Evolutionary conservation across 345 rosid genomes (phyloP), one percentile per base, ranked within the genome.

Genomic region (Schrenkiella parvula): DNA sequence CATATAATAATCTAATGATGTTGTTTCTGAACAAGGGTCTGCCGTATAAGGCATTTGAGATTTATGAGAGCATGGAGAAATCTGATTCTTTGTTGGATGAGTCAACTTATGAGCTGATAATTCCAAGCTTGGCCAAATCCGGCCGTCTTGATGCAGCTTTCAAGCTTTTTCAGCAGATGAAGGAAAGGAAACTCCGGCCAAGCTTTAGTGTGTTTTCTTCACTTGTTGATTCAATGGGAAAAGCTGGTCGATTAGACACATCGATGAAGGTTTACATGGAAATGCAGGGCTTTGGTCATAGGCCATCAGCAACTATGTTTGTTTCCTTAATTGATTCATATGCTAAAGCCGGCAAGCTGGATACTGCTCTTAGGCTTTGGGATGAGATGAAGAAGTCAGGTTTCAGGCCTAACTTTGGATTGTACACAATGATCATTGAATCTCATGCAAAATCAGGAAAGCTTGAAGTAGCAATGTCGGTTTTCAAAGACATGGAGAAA

Each of bases 371-470:
- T 38, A 82, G 76, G 82, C 89, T 95, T 63, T 95, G 99, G 99
- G 92, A 87, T 72, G 98, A 88, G 82, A 95, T 90, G 97, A 95
- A 83, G 80, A 81, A 74, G 9, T 82, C 88, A 17, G 92, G 97
- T 26, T 88, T 87, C 64, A 86, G 93, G 77, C 98, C 99, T 6
- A 95, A 95, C 78, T 95, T 86, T 72, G 98, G 88, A 35, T 78
- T 95, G 68, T 90, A 87, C 77, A 88, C 99, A 0, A 39, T 86
- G 86, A 87, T 95, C 38, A 84, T 86, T 58, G 99, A 92, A 71
- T 87, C 99, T 66, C 98, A 89, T 77, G 98, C 97, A 3, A 92
- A 95, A 76, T 88, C 99, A 1, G 99, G 98, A 75, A 95, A 95
- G 83, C 99, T 92, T 28, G 96, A 95, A 71, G 77, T 80, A 61